Evolutionary conservation across 2,329 filamentous ascomycete species (phyloP).

Genomic region (Didymella sp.): DNA sequence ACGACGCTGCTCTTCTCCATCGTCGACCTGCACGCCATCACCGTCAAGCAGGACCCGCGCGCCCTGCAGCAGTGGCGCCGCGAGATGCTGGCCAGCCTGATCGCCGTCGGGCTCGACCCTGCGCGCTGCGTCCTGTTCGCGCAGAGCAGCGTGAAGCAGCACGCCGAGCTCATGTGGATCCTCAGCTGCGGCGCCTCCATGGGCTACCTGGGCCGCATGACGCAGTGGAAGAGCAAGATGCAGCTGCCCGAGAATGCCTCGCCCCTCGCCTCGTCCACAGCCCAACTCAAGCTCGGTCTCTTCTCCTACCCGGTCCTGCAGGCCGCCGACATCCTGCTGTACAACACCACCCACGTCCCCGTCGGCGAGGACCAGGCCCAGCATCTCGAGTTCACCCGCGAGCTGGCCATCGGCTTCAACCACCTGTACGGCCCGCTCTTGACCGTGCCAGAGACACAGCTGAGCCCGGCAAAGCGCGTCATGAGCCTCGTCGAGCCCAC

Average conservation of each 20-base stretch:
- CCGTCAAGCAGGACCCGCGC: constrained; percentile 67
- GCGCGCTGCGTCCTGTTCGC: constrained; percentile 80
- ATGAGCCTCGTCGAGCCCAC: constrained; percentile 85
- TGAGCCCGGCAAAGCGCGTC: constrained; percentile 74
- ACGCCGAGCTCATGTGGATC: constrained; percentile 96
- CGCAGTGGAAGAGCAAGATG: constrained; percentile 94
- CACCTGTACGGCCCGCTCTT: constrained; percentile 65
- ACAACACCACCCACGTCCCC: constrained; percentile 86
- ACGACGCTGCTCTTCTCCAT: constrained; percentile 81
- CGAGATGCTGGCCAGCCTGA: constrained; percentile 77
- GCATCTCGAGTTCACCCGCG: constrained; percentile 90
- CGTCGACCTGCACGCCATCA: constrained; percentile 94
- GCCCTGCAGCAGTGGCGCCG: constrained; percentile 70
- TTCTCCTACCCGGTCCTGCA: constrained; percentile 97
- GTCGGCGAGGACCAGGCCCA: constrained; percentile 96
- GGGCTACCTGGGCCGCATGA: constrained; percentile 97
- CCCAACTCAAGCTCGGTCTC: constrained; percentile 80
- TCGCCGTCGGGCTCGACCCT: constrained; percentile 85
- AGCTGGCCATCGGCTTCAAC: constrained; percentile 89
- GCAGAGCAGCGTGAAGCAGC: constrained; percentile 78
- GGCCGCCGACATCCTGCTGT: constrained; percentile 90
- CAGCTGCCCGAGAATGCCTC: constrained; percentile 66
- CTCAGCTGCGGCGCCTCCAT: constrained; percentile 89
- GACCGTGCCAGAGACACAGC: constrained; percentile 37
- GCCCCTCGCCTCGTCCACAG: constrained; percentile 58